Conservation (phyloP, 345 rosid genomes). For the Hibiscus trionum region DNA sequence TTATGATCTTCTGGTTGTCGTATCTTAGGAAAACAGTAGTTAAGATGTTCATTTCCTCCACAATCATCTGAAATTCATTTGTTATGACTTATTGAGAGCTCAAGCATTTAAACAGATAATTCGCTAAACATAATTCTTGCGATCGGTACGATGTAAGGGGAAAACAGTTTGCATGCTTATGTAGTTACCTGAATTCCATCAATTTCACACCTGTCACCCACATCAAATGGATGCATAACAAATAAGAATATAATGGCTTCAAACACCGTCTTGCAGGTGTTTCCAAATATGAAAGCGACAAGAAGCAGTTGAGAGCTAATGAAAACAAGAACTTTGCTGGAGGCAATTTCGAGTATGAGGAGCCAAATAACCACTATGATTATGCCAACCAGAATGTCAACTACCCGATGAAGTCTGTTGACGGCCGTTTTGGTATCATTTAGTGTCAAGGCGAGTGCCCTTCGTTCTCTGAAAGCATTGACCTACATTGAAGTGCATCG, state of each 20-base stretch:
- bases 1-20: constrained; percentile 68
- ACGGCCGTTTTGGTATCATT: constrained; percentile 94
- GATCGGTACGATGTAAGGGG: neutral
- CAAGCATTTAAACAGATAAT: neutral
- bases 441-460: constrained; percentile 78
- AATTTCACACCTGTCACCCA: constrained; percentile 80
- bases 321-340: constrained; percentile 62
- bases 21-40: constrained; percentile 73
- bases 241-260: constrained; percentile 82
- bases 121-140: neutral
- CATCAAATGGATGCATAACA: constrained; percentile 85
- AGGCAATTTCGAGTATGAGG: constrained; percentile 75
- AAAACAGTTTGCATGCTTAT: neutral
- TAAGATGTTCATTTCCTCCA: constrained; percentile 95
- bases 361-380: constrained; percentile 58
- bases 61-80: constrained; percentile 49
- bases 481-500: constrained; percentile 32
- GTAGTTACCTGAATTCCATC: constrained; percentile 69
- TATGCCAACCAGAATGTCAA: constrained; percentile 44
- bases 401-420: constrained; percentile 65
- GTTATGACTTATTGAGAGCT: neutral
- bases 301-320: constrained; percentile 77
- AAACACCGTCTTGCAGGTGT: constrained; percentile 72
- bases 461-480: constrained; percentile 80
- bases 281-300: constrained; percentile 72